A percentile compares a stretch with the other conserved stretches of the same genome.
These are phyloP conservation scores for Leccinum angustisporum DNA, from an alignment of 1,284 basidiomycete species.

Conservation along the genomic window DNA sequence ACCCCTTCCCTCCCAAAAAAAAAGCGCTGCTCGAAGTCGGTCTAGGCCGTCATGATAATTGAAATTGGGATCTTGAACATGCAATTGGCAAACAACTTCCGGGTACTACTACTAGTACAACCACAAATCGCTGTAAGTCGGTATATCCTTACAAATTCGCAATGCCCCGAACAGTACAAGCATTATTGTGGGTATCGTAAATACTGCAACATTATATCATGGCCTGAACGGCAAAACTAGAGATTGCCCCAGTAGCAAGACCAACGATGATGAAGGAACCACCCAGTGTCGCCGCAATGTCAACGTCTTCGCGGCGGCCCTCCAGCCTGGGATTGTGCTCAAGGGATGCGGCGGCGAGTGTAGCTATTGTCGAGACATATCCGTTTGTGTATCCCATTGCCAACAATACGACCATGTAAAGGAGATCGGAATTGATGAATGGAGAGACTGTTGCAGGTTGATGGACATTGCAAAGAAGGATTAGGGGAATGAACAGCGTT, in stretches of 20 bases:
- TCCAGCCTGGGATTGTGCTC: conserved; percentile 68
- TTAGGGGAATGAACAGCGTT: conserved; percentile 79
- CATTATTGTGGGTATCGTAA: neutral
- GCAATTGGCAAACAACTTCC: too few relatives aligned
- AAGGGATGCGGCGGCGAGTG: conserved; percentile 72
- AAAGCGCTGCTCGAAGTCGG: neutral
- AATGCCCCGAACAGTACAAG: neutral
- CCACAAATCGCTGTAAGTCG: neutral
- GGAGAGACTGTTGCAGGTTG: conserved; percentile 39
- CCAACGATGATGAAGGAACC: conserved; percentile 80
- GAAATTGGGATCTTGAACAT: neutral
- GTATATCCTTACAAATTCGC: neutral
- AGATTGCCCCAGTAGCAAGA: conserved; percentile 69
- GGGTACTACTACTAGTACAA: neutral
- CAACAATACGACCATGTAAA: conserved; percentile 75
- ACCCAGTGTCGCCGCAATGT: conserved; percentile 78
- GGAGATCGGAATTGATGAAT: conserved; percentile 68
- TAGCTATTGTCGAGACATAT: conserved; percentile 65
- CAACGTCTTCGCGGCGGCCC: conserved; percentile 71
- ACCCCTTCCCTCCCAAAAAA: too few relatives aligned
- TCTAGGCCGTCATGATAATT: neutral
- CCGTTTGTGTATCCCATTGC: conserved; percentile 77
- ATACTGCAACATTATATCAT: conserved; percentile 53
- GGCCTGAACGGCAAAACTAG: conserved; percentile 75
- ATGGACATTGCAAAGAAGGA: conserved; percentile 82